phyloP scores from a whole-genome alignment of 257 asterid species.

The Lycium ferocissimum region DNA sequence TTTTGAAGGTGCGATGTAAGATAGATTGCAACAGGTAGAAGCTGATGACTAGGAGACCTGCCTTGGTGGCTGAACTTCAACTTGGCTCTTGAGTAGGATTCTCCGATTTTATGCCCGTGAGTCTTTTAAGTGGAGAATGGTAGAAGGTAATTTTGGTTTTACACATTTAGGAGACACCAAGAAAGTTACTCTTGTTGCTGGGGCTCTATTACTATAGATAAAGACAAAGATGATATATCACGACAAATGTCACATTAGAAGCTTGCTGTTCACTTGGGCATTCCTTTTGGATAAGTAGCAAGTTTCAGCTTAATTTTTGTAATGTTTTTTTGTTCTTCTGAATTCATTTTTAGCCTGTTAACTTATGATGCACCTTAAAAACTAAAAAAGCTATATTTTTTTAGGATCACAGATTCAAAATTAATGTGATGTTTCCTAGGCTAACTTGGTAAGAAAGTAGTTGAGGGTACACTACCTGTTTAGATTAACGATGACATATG shows the following conservation, averaged over 20 bases:
- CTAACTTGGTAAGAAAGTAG: background rate
- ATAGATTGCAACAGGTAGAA: background rate
- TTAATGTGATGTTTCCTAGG: background rate
- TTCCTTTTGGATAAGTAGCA: background rate
- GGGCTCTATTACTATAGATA: background rate
- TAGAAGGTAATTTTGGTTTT: background rate
- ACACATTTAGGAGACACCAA: constrained; percentile 8
- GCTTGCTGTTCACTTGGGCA: background rate
- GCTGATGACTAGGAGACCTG: background rate
- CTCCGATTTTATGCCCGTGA: constrained; percentile 4
- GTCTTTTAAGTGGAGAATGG: background rate
- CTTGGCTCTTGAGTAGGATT: background rate
- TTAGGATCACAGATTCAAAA: background rate
- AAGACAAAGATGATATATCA: background rate
- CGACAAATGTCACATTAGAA: background rate
- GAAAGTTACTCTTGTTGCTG: background rate
- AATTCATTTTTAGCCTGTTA: constrained; percentile 5
- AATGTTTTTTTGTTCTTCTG: background rate
- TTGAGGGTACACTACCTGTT: background rate
- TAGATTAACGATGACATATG: background rate
- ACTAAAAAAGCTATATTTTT: background rate
- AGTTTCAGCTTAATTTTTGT: background rate
- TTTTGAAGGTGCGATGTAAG: background rate
- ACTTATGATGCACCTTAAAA: background rate
- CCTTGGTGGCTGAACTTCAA: background rate